phyloP scores from a whole-genome alignment of 2,329 filamentous ascomycete species.

The Fusarium sp. region DNA sequence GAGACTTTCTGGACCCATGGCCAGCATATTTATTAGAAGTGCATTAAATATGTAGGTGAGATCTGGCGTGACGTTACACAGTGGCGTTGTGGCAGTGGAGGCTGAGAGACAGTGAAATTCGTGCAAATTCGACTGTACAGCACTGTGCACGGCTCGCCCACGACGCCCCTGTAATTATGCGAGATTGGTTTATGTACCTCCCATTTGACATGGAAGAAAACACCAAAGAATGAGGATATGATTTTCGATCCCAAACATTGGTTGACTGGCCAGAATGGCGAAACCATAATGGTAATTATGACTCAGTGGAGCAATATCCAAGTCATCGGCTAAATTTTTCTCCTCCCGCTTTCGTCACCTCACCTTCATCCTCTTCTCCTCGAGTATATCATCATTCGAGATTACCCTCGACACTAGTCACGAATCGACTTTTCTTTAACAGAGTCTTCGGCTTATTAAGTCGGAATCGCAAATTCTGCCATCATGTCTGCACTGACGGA shows the following conservation, averaged over 20 bases:
- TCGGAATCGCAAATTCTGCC: not conserved
- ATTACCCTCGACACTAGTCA: not conserved
- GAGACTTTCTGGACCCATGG: not conserved
- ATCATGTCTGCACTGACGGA: constrained; percentile 39
- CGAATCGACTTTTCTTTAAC: not conserved
- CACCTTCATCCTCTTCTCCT: constrained; percentile 20
- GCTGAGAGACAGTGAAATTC: not conserved
- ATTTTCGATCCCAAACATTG: constrained; percentile 8
- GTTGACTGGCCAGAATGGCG: constrained; percentile 5
- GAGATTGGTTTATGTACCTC: constrained; percentile 10
- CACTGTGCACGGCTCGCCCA: constrained; percentile 23
- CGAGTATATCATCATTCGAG: not conserved
- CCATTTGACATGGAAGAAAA: constrained; percentile 8
- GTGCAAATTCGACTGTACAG: not conserved
- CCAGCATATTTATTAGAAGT: not conserved
- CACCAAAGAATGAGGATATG: constrained; percentile 10
- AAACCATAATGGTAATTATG: constrained; percentile 21
- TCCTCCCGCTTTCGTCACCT: constrained; percentile 40
- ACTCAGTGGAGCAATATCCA: constrained; percentile 42
- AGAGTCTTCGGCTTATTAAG: not conserved
- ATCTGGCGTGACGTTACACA: not conserved
- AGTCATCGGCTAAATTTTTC: constrained; percentile 44
- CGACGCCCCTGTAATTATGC: constrained; percentile 27
- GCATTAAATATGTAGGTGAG: not conserved
- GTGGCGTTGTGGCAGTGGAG: constrained; percentile 12